These are phyloP conservation scores for Arthrobotrys iridis DNA, from an alignment of 2,329 filamentous ascomycete genomes.

Conservation along the genomic window DNA sequence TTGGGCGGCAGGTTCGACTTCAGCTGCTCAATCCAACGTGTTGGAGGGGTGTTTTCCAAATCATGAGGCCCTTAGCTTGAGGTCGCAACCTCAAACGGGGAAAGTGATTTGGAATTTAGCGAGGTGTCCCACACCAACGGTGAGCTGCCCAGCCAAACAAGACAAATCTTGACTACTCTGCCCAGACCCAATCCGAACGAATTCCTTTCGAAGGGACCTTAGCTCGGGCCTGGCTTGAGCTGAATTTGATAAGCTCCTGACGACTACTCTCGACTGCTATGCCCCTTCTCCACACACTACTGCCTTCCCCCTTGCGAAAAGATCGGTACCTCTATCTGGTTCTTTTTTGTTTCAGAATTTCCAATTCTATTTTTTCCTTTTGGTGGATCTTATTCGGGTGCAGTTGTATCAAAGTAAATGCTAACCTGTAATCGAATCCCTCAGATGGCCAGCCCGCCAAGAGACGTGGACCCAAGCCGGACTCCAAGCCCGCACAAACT, in stretches of 20 bases:
- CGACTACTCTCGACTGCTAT: conserved; percentile 20
- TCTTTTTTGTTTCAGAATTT: conserved; percentile 33
- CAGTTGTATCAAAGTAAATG: conserved; percentile 9
- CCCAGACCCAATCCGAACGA: conserved; percentile 40
- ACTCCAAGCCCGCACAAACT: conserved; percentile 92
- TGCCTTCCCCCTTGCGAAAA: neutral
- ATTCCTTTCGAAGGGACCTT: neutral
- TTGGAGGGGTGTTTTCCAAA: conserved; percentile 54
- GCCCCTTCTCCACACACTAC: conserved; percentile 3
- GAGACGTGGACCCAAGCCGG: conserved; percentile 91
- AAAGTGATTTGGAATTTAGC: conserved; percentile 54
- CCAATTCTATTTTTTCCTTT: conserved; percentile 19
- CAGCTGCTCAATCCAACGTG: conserved; percentile 26
- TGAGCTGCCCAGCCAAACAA: conserved; percentile 32
- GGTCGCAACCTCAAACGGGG: conserved; percentile 42
- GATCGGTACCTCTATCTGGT: neutral
- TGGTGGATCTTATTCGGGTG: neutral
- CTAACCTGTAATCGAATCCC: neutral
- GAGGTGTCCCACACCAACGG: conserved; percentile 34
- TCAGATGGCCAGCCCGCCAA: conserved; percentile 86
- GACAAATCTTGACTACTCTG: conserved; percentile 39
- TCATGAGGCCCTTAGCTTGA: conserved; percentile 44
- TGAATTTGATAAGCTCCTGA: conserved; percentile 52
- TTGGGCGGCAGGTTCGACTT: conserved; percentile 17
- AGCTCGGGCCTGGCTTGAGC: conserved; percentile 8